Base-by-base conservation (phyloP, 202 grass and related monocot species). In the Digitaria exilis region DNA sequence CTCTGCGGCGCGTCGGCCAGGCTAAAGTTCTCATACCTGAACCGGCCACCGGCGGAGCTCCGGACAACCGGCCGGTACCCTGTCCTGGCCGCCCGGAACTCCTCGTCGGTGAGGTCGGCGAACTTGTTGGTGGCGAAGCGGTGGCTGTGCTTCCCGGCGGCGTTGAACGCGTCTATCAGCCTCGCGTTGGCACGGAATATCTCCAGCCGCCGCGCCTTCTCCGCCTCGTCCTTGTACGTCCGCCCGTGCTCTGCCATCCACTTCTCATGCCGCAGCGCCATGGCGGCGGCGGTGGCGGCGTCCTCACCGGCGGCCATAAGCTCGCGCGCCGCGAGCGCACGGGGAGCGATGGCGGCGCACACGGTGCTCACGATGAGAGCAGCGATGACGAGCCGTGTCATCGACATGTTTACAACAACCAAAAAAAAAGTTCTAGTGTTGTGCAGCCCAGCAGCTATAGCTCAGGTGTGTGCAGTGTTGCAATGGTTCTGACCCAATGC, bases 31-130 rank as follows among this genome's bases (percentile, higher is more conserved):
- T 81, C 84, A 68, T 92, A 89, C 84, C 58, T 63, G 87, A 92
- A 92, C 83, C 72, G 35, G 30, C 71, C 29, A 48, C 14, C 28
- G 14, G n/a, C 7, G 9, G 0, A 42, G 52, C 52, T 31, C 17
- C 6, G 6, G 2, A 37, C 34, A 50, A 1, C 49, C 13, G 15
- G 58, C n/a, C 66, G 55, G 70, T 55, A 68, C 19, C 87, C 90
- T 21, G 80, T 87, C 43, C 59, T 68, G 19, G 25, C 69, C 9
- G 76, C 84, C 32, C 77, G 82, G 84, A 92, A 89, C 80, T 92
- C 90, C 3, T 92, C 90, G 77, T 87, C 84, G 50, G 84, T 92
- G 71, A 92, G 90, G 84, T 92, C 90, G 62, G 90, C 86, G 74
- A 92, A 92, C 80, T 37, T 69, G 83, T 92, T 92, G 9, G 79